These are phyloP conservation scores for Eucalyptus pauciflora DNA, from an alignment of 345 rosid genomes.

Conservation along the genomic window DNA sequence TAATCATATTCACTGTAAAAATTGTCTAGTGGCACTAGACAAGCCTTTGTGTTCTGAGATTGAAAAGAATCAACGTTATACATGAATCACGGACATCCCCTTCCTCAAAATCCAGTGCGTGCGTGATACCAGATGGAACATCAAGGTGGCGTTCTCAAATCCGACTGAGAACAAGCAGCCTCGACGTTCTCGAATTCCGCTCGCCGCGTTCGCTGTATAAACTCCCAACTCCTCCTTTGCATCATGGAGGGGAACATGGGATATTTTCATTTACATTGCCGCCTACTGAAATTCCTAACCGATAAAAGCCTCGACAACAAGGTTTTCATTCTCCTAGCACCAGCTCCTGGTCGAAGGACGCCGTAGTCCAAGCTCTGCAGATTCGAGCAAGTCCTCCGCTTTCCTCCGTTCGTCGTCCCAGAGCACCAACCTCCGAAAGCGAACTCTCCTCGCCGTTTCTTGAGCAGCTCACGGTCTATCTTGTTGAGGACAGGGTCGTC, in stretches of 20 bases:
- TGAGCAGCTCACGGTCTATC: conserved; percentile 71
- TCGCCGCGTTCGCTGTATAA: not conserved
- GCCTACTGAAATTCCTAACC: conserved; percentile 30
- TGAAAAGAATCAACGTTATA: not conserved
- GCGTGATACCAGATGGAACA: not conserved
- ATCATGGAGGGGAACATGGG: not conserved
- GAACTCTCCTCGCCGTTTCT: conserved; percentile 20
- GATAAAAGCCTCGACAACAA: conserved; percentile 41
- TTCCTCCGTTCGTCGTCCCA: not conserved
- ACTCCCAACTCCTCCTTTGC: not conserved
- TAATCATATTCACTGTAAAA: not conserved
- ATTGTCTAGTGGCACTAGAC: not conserved
- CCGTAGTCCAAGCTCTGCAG: conserved; percentile 20
- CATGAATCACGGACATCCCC: not conserved
- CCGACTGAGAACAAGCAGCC: not conserved
- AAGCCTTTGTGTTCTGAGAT: not conserved
- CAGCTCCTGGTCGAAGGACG: conserved; percentile 55
- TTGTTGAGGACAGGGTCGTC: conserved; percentile 56
- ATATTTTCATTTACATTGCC: conserved; percentile 50
- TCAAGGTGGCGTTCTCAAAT: not conserved
- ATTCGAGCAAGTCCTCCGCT: conserved; percentile 12
- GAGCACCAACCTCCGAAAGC: conserved; percentile 52
- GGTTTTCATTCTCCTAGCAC: conserved; percentile 58
- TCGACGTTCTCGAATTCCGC: not conserved
- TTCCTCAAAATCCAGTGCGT: not conserved